Conservation (phyloP, 2,329 filamentous ascomycete species). For the Orbilia blumenaviensis region DNA sequence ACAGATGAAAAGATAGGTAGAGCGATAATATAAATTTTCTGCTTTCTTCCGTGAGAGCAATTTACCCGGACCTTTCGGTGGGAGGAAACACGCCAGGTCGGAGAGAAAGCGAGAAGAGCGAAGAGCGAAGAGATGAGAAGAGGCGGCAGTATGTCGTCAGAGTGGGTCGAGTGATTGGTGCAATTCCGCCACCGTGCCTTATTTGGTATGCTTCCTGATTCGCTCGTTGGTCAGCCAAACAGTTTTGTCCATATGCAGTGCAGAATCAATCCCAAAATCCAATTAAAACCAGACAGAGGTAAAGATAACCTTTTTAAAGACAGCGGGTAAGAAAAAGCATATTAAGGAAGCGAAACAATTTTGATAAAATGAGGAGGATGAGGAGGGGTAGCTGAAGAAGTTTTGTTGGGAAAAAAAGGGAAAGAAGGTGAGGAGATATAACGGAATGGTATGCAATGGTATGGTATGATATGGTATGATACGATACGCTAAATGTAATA, state of each 20-base stretch:
- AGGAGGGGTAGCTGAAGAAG: neutral
- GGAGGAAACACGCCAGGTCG: neutral
- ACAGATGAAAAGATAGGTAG: neutral
- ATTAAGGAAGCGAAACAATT: neutral
- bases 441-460: neutral
- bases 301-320: too few relatives aligned
- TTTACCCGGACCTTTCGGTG: slow-evolving; percentile 7
- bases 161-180: slow-evolving; percentile 25
- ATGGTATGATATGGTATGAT: neutral
- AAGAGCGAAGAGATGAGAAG: neutral
- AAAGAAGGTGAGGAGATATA: neutral
- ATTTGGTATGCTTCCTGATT: slow-evolving; percentile 2
- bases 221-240: neutral
- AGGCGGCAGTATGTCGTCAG: slow-evolving; percentile 20
- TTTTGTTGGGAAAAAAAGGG: neutral
- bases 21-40: too few relatives aligned
- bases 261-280: too few relatives aligned
- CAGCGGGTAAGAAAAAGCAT: neutral
- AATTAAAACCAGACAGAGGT: too few relatives aligned
- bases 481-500: too few relatives aligned
- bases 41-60: neutral
- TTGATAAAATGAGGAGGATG: neutral
- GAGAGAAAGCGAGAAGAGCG: neutral
- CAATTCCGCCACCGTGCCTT: neutral
- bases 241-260: neutral